Evolutionary conservation across 2,329 filamentous ascomycete species (phyloP), one percentile per base, ranked within the genome.

Genomic region (Colletotrichum endophyticum): DNA sequence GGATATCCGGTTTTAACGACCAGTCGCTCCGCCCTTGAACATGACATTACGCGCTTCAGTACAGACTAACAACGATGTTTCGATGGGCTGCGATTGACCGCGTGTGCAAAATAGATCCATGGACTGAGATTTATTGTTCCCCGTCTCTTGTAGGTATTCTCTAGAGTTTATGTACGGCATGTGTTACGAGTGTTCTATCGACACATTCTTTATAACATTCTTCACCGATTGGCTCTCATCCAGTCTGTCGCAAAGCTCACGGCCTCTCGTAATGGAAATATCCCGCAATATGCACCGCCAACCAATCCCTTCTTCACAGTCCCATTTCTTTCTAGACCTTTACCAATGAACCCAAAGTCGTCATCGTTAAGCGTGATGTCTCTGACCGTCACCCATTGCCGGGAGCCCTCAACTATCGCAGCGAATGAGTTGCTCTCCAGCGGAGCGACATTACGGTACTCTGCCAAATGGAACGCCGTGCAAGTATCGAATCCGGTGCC

Each of bases 391-490:
- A 75, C 36, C 78, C 78, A 79, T 25, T 73, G 27, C 4, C 73
- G 70, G 44, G 72, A 61, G 6, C 69, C 77, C 16, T 61, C 64
- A 12, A 77, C 53, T 39, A 66, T 61, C 4, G 67, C 71, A 32
- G 76, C 71, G 27, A 79, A 79, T 16, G 76, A 77, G 27, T 72
- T 73, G 8, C 32, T n/a, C 19, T 49, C 62, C n/a, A 22, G n/a
- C n/a, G 61, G 71, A 4, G 70, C 19, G 8, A 30, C 13, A 28
- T 11, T 22, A 22, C 76, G 70, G 56, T 77, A 77, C 27, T 79
- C 76, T 11, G 76, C 76, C 3, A 79, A 66, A 30, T 79, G 78
- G 61, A 79, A 73, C 16, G 64, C 39, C 22, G 78, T 78, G 57
- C 78, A 79, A 22, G 39, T 68, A 32, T 78, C 70, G 27, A 61